phyloP scores from a whole-genome alignment of 345 rosid genomes.

The Eucalyptus pumila region DNA sequence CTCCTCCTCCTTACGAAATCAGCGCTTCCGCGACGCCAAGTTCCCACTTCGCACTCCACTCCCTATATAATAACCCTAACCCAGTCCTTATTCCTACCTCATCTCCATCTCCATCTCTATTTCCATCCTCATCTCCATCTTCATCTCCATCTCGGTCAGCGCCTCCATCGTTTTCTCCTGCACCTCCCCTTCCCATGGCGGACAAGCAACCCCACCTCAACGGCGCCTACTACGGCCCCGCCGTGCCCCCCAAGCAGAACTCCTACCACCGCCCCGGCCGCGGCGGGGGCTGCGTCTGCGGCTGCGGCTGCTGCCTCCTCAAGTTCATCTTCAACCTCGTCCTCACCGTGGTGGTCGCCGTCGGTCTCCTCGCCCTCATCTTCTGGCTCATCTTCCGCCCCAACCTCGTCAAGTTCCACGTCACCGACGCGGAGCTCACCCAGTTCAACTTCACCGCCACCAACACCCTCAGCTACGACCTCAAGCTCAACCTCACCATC shows the following conservation, averaged over 20 bases:
- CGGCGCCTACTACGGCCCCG: conserved; percentile 16
- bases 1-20: not conserved
- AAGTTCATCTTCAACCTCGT: not conserved
- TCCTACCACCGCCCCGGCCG: conserved; percentile 8
- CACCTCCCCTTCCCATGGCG: not conserved
- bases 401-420: conserved; percentile 21
- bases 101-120: not conserved
- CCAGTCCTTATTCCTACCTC: not conserved
- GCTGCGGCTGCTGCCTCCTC: conserved; percentile 12
- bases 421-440: conserved; percentile 17
- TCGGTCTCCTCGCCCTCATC: conserved; percentile 11
- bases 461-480: conserved; percentile 8
- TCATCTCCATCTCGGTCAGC: not conserved
- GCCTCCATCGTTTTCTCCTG: not conserved
- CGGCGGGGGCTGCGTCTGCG: not conserved
- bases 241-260: not conserved
- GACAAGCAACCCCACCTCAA: conserved; percentile 4
- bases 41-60: not conserved
- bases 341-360: not conserved
- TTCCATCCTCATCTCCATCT: not conserved
- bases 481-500: conserved; percentile 10
- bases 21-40: not conserved
- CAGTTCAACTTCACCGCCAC: conserved; percentile 14
- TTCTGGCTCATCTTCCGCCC: conserved; percentile 38
- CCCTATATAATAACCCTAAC: not conserved